A percentile compares a stretch with the other conserved stretches of the same genome.
Conservation (phyloP, 306 rosid genomes). For the Casuarina equisetifolia region DNA sequence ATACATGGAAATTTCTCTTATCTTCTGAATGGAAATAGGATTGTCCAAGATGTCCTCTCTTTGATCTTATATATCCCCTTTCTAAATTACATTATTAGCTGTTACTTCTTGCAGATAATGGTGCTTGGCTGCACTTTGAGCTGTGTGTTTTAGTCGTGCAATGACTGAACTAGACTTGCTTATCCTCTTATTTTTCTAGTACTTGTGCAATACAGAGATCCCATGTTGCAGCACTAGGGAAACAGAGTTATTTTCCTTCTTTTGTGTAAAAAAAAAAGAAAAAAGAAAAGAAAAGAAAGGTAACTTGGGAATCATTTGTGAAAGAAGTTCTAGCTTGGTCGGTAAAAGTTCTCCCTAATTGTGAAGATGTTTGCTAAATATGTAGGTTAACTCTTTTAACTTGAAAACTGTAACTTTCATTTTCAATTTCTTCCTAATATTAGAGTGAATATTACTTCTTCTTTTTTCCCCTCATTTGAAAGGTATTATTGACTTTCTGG, state of each 20-base stretch:
- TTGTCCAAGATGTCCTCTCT: neutral
- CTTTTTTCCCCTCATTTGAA: neutral
- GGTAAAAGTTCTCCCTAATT: neutral
- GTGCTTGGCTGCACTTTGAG: no score
- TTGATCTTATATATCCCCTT: no score
- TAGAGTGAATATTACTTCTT: neutral
- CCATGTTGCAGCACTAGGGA: no score
- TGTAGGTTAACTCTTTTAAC: neutral
- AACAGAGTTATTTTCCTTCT: neutral
- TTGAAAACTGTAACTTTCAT: neutral
- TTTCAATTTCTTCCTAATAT: neutral
- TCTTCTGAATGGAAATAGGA: neutral
- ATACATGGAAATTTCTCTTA: neutral
- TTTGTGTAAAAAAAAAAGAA: neutral
- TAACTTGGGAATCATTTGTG: neutral
- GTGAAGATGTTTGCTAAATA: neutral
- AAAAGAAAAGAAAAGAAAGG: neutral
- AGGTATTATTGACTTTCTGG: constrained; percentile 33
- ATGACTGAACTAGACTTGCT: no score
- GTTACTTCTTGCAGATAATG: no score
- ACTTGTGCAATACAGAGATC: no score
- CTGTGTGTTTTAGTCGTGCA: no score
- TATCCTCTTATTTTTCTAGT: no score
- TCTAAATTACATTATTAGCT: no score
- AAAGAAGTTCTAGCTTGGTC: neutral